Base-by-base conservation (phyloP, 805 yeast species). In the Cyberlindnera bimundalis region DNA sequence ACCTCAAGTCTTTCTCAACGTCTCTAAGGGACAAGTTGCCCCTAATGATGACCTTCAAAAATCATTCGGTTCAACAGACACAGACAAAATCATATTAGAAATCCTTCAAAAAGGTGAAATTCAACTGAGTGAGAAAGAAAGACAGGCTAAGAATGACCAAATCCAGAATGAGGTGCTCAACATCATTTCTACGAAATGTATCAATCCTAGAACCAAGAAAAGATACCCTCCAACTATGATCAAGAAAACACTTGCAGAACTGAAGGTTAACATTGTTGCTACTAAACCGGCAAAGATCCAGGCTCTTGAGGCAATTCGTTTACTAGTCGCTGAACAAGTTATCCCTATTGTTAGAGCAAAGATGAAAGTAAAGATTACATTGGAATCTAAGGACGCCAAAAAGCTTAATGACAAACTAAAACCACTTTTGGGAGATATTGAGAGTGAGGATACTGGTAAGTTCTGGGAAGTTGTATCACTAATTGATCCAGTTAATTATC, bases 211-310 rank as follows among this genome's bases (percentile, higher is more conserved):
- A 40, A 80, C 91, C 3, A 84, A 84, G 58, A 87, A 90, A 58
- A 80, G 97, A 56, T 93, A 93, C 56, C 96, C 99, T 0, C 93
- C 96, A 10, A 78, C 95, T 1, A 90, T 93, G 83, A 84, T 93
- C 43, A 93, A 86, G 48, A 93, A 93, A 64, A 86, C 90, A 0
- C 67, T 93, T 40, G 71, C 73, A 30, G 86, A 84, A 52, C 62
- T 89, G 38, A 90, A 88, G 49, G 87, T 84, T 62, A 89, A 88
- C 59, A 74, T 86, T 50, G 78, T 78, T 15, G 73, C 90, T 17
- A 75, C 74, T 37, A 84, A 82, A 51, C 74, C 86, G 6, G 85
- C 96, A 21, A 93, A 93, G 62, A 71, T 75, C 11, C 96, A 89
- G 60, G 97, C 98, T 0, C 65, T 93, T 33, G 98, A 93, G 41